Conservation (phyloP, 73 alveolate species). For the Effrenium voratum region DNA sequence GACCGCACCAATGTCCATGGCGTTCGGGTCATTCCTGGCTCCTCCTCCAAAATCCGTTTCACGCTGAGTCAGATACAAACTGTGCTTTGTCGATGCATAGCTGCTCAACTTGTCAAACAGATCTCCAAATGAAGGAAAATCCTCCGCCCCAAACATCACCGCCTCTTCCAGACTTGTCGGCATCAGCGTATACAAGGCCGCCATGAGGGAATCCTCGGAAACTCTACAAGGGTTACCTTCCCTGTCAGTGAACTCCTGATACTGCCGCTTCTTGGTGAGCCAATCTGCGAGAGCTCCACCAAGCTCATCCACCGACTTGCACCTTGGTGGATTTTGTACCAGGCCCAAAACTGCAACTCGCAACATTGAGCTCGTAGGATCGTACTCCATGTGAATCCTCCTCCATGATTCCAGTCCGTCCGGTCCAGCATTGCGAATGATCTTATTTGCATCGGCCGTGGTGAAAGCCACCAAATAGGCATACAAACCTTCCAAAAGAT, state of each 20-base stretch:
- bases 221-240: constrained; percentile 13
- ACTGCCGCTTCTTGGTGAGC: constrained; percentile 58
- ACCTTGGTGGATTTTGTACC: constrained; percentile 52
- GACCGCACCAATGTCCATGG: neutral
- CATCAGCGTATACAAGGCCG: constrained; percentile 35
- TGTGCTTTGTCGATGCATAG: constrained; percentile 48
- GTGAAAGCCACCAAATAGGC: constrained; percentile 48
- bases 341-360: constrained; percentile 41
- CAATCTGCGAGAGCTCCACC: constrained; percentile 46
- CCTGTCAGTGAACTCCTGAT: constrained; percentile 68
- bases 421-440: constrained; percentile 33
- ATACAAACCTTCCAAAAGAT: constrained; percentile 6
- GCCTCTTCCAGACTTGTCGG: neutral
- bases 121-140: neutral
- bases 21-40: neutral
- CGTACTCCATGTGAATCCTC: constrained; percentile 38
- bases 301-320: constrained; percentile 13
- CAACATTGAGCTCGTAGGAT: constrained; percentile 40
- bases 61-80: neutral
- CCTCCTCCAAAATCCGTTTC: neutral
- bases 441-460: constrained; percentile 48
- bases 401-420: constrained; percentile 64
- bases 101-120: neutral
- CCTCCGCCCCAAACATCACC: constrained; percentile 38
- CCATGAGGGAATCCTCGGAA: constrained; percentile 42